Conservation (phyloP, 768 basidiomycete species). For the Rickenella mellea region DNA sequence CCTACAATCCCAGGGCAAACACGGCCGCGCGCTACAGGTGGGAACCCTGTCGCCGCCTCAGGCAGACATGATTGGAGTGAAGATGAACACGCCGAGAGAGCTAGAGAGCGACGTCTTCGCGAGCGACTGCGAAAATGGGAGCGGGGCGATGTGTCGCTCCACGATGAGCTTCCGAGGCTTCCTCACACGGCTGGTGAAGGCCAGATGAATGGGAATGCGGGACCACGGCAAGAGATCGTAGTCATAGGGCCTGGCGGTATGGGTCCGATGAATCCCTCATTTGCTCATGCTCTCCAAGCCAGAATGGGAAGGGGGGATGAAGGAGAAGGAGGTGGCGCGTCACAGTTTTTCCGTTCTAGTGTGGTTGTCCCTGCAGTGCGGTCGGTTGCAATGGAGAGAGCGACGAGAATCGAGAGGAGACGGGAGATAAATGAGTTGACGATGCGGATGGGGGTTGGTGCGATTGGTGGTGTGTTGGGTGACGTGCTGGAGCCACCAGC, state of each 20-base stretch:
- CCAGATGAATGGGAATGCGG: constrained; percentile 12
- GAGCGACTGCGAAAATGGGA: constrained; percentile 72
- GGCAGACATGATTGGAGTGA: constrained; percentile 53
- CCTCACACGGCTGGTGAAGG: constrained; percentile 29
- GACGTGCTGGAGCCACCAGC: constrained; percentile 20
- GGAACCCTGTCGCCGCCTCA: constrained; percentile 17
- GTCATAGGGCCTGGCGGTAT: constrained; percentile 34
- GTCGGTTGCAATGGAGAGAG: constrained; percentile 42
- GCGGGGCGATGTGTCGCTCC: constrained; percentile 44
- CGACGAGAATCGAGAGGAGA: constrained; percentile 49
- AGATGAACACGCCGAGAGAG: constrained; percentile 52
- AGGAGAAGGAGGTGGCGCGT: constrained; percentile 7
- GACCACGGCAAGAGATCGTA: constrained; percentile 33
- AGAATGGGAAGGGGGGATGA: constrained; percentile 12
- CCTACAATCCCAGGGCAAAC: constrained; percentile 2
- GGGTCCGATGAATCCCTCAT: constrained; percentile 17
- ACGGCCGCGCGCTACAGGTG: constrained; percentile 1
- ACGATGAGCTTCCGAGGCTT: constrained; percentile 55
- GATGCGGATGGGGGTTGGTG: constrained; percentile 76
- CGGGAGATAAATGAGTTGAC: constrained; percentile 73
- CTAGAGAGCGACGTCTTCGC: constrained; percentile 63
- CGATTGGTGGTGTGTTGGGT: constrained; percentile 60
- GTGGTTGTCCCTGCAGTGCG: constrained; percentile 58
- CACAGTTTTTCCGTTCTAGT: constrained; percentile 56
- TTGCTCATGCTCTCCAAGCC: constrained; percentile 13